Base-by-base conservation (phyloP, 345 rosid species). In the Alliaria petiolata region DNA sequence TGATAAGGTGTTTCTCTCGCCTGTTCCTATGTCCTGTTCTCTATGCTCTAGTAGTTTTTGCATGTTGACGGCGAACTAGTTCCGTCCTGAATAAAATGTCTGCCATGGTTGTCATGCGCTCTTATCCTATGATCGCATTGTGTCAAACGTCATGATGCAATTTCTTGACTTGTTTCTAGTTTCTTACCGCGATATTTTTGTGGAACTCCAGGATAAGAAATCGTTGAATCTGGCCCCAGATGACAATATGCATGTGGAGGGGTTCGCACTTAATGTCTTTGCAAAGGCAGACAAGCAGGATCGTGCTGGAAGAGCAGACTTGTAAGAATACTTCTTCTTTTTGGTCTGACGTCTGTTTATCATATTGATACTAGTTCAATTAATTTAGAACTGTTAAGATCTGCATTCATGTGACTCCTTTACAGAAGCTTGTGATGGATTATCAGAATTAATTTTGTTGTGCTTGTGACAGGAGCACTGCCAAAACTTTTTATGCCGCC, bases 271-370 rank as follows among this genome's bases (percentile, higher is more conserved):
- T 44, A 95, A 74, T 81, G 96, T 95, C 45, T 95, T 95, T 82
- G 90, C 76, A 20, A 95, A 91, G 79, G 99, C 99, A 14, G 99
- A 95, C 80, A 95, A 95, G 79, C 96, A 91, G 84, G 99, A 95
- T 81, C 92, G 89, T 39, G 90, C 90, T 16, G 99, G 99, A 70
- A 78, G 91, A 49, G 96, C 97, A 28, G 99, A 95, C 64, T 82
- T 91, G 99, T 95, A 86, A 62, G 91, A 34, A 0, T 34, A 38
- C 25, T 63, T 62, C 3, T 43, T 9, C 40, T 61, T 19, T 36
- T 44, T 16, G n/a, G 8, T 52, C 47, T 53, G 52, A 16, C 58
- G 13, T 47, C 38, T 78, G 53, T 44, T 49, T 33, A n/a, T 74
- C 33, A 51, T 22, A 61, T 36, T 39, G 35, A 30, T 62, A 14